Base-by-base conservation (phyloP, 169 alveolate genomes). In the Plasmodium gaboni region DNA sequence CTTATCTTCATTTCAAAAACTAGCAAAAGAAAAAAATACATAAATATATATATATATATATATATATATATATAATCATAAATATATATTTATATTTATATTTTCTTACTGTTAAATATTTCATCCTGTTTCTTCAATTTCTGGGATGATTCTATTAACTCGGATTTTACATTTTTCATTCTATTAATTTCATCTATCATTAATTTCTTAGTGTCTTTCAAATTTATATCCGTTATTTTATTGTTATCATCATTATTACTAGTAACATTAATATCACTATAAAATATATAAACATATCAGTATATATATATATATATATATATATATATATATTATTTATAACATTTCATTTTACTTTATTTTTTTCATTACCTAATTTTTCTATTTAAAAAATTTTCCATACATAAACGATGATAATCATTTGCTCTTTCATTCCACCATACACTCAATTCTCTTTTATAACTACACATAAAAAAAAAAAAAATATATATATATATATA, bases 121-220 rank as follows among this genome's bases (percentile, higher is more conserved):
- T 83, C 86, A 42, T 83, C 74, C 50, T 83, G 91, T 72, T 83
- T 83, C 19, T 55, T 83, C 73, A 83, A 83, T 57, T 69, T 83
- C 3, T 83, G 86, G 32, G 91, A 83, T 22, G 91, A 83, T 38
- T 83, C 85, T 28, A 83, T 17, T 32, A 83, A 55, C 26, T 83
- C 91, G 2, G 91, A 83, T 9, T 68, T 67, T 48, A 83, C 91
- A 13, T 59, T 83, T 46, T 70, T 83, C 91, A 83, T 83, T 69
- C 91, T 53, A 50, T 83, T 67, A 44, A 83, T 59, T 63, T 83
- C 91, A 15, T 83, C 91, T 38, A 83, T 67, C 91, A 83, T 83
- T 72, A 83, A 55, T 69, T 83, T 71, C 51, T 57, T 83, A 3
- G 91, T 83, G 91, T 83, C 91, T 48, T 83, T 70, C 60, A 83